Percentiles rank a stretch among this genome's conserved stretches.
Conservation (phyloP, 129 eudicot genomes). For the Smallanthus sonchifolius region DNA sequence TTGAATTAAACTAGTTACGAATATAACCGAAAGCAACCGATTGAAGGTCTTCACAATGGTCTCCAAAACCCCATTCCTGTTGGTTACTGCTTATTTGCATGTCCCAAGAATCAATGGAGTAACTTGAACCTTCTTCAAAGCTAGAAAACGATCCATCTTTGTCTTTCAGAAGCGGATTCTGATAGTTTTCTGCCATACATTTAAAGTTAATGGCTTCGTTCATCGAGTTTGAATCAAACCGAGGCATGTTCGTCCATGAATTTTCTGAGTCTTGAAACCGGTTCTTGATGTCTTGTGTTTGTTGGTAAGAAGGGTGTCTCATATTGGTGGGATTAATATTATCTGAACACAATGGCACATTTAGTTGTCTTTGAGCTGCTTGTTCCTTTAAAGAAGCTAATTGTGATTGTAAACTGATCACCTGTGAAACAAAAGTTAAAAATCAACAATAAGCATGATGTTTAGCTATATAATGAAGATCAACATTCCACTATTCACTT, state of each 20-base stretch:
- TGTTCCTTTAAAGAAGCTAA: constrained; percentile 66
- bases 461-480: not conserved
- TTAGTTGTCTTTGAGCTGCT: constrained; percentile 42
- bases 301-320: constrained; percentile 34
- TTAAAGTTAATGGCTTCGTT: constrained; percentile 28
- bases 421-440: constrained; percentile 37
- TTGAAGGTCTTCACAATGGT: constrained; percentile 63
- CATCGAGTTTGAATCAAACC: constrained; percentile 30
- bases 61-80: constrained; percentile 50
- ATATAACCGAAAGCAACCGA: constrained; percentile 63
- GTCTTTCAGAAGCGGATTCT: constrained; percentile 22
- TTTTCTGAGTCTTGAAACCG: constrained; percentile 54
- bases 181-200: constrained; percentile 31
- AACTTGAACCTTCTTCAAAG: constrained; percentile 51
- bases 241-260: constrained; percentile 48
- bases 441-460: not conserved
- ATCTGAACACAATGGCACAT: constrained; percentile 42
- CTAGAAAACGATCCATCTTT: constrained; percentile 56
- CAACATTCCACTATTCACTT: not conserved
- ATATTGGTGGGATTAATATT: constrained; percentile 30
- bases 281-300: constrained; percentile 57
- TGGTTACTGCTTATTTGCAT: constrained; percentile 35
- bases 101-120: constrained; percentile 59
- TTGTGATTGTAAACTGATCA: constrained; percentile 21
- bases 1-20: constrained; percentile 36